Evolutionary conservation across 1,139 yeast genomes (phyloP).

Genomic region (Yarrowia galli): DNA sequence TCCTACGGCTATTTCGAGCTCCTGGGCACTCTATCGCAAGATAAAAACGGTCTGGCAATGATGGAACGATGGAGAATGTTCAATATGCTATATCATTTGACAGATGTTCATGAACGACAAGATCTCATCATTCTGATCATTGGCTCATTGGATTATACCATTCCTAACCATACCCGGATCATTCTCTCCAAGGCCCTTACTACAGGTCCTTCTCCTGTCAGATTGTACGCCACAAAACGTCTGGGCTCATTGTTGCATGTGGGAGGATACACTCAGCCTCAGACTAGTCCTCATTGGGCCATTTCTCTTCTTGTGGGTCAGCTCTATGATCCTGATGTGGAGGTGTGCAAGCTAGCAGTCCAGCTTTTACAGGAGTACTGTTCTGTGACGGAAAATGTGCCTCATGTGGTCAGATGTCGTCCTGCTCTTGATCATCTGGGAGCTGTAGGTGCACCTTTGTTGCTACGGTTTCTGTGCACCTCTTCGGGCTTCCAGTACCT

Average conservation of each 20-base stretch:
- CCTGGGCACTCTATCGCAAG: conserved; percentile 72
- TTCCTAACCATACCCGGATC: conserved; percentile 73
- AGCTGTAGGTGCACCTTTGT: conserved; percentile 56
- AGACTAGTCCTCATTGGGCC: conserved; percentile 52
- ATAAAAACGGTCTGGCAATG: conserved; percentile 67
- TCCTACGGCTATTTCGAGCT: conserved; percentile 80
- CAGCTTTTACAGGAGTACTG: conserved; percentile 60
- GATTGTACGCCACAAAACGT: conserved; percentile 63
- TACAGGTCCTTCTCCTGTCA: conserved; percentile 61
- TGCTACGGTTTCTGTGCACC: conserved; percentile 63
- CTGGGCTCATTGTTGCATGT: conserved; percentile 56
- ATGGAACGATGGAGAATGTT: conserved; percentile 85
- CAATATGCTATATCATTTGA: conserved; percentile 76
- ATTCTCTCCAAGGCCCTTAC: conserved; percentile 70
- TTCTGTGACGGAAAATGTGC: conserved; percentile 53
- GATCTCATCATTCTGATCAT: conserved; percentile 66
- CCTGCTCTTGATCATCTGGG: conserved; percentile 60
- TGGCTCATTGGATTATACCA: conserved; percentile 64
- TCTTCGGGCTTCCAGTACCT: conserved; percentile 64
- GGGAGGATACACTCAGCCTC: conserved; percentile 41
- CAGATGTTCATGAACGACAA: conserved; percentile 63
- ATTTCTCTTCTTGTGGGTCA: conserved; percentile 66
- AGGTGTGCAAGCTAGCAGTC: conserved; percentile 66
- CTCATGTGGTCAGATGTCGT: conserved; percentile 55
- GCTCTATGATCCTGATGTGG: conserved; percentile 68